These are phyloP conservation scores for Microbotryum saponariae DNA, from an alignment of 1,284 basidiomycete genomes.

Conservation along the genomic window DNA sequence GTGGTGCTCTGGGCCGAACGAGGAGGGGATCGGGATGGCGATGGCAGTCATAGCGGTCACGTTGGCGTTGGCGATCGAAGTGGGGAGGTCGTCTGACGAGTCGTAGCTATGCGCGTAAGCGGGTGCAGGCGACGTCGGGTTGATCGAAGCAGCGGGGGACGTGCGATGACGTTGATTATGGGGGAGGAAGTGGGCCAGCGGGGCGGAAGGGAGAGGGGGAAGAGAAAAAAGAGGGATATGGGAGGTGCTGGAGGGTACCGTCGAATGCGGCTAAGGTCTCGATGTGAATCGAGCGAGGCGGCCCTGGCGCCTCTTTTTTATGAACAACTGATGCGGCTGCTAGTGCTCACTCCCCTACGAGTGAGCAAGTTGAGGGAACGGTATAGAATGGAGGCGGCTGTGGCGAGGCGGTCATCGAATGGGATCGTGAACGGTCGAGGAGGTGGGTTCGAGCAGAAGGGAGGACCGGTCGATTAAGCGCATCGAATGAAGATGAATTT, in stretches of 20 bases:
- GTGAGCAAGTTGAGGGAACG: conserved; percentile 21
- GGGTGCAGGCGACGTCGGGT: background rate
- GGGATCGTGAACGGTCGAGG: background rate
- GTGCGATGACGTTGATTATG: background rate
- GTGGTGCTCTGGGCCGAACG: conserved; percentile 11
- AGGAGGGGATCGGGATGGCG: conserved; percentile 23
- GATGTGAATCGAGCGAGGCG: background rate
- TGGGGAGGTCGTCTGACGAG: background rate
- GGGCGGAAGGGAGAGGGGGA: background rate
- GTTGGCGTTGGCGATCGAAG: background rate
- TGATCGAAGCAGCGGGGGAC: background rate
- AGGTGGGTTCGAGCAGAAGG: background rate
- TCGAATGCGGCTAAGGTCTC: background rate
- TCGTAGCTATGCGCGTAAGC: no score
- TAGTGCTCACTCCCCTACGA: conserved; percentile 21
- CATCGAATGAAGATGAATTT: background rate
- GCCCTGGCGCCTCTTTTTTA: conserved; percentile 1
- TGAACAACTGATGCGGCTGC: conserved; percentile 13
- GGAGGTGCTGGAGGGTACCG: background rate
- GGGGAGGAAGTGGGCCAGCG: background rate
- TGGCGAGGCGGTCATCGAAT: background rate
- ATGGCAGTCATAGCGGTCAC: conserved; percentile 22
- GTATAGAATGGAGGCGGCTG: conserved; percentile 1
- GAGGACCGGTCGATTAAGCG: background rate
- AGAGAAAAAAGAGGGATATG: background rate